Evolutionary conservation across 306 rosid genomes (phyloP).

Genomic region (Prunus armeniaca): DNA sequence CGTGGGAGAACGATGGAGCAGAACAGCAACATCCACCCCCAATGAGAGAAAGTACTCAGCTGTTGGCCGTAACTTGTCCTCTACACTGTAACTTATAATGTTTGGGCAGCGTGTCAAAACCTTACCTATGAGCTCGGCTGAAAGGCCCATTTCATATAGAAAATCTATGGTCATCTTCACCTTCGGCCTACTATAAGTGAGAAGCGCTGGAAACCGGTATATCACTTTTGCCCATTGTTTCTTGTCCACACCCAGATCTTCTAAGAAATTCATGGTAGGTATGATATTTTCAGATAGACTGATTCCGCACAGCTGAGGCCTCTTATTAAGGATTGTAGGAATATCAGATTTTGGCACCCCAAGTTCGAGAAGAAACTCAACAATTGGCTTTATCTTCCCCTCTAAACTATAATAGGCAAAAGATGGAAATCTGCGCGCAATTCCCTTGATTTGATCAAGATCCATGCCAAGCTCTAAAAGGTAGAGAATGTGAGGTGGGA

Average conservation of each 20-base stretch:
- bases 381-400: slow-evolving; percentile 83
- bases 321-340: slow-evolving; percentile 58
- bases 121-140: slow-evolving; percentile 71
- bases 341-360: slow-evolving; percentile 74
- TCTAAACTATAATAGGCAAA: slow-evolving; percentile 87
- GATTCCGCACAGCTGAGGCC: slow-evolving; percentile 94
- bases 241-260: slow-evolving; percentile 80
- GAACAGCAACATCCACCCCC: slow-evolving; percentile 77
- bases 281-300: slow-evolving; percentile 78
- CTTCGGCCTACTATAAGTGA: slow-evolving; percentile 80
- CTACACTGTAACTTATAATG: slow-evolving; percentile 74
- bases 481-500: slow-evolving; percentile 74
- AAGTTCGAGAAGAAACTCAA: slow-evolving; percentile 87
- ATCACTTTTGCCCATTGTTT: slow-evolving; percentile 90
- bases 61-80: slow-evolving; percentile 82
- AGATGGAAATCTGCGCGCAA: slow-evolving; percentile 58
- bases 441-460: slow-evolving; percentile 66
- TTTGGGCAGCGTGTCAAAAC: slow-evolving; percentile 76
- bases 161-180: slow-evolving; percentile 54
- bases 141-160: slow-evolving; percentile 65
- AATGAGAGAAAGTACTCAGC: slow-evolving; percentile 70
- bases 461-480: slow-evolving; percentile 82
- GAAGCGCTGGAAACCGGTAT: slow-evolving; percentile 74
- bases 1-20: slow-evolving; percentile 63
- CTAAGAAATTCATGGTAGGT: slow-evolving; percentile 83